Conservation (phyloP, 1,284 basidiomycete species). For the Ustilago hordei region DNA sequence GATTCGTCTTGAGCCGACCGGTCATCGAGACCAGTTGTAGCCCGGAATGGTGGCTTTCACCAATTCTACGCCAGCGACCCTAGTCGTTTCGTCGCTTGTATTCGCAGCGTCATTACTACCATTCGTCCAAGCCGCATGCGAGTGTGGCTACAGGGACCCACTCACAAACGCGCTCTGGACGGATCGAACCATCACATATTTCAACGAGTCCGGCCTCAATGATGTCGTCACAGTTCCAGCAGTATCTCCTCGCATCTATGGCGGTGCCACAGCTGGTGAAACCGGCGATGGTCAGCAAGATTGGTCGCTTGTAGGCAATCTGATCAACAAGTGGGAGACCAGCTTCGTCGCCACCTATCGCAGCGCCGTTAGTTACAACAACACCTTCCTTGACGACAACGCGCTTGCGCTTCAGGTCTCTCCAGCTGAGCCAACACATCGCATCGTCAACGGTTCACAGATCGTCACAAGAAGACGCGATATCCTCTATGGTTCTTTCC, state of each 20-base stretch:
- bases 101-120: conserved; percentile 21
- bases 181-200: conserved; percentile 61
- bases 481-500: conserved; percentile 63
- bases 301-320: conserved; percentile 57
- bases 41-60: conserved; percentile 16
- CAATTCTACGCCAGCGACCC: conserved; percentile 19
- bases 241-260: conserved; percentile 50
- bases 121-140: conserved; percentile 41
- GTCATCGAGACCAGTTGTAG: conserved; percentile 3
- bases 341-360: conserved; percentile 56
- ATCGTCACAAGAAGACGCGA: conserved; percentile 59
- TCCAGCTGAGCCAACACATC: conserved; percentile 36
- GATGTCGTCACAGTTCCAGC: conserved; percentile 50
- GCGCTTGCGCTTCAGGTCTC: conserved; percentile 53
- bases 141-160: conserved; percentile 62
- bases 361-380: conserved; percentile 56
- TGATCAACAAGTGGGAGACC: conserved; percentile 57
- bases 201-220: conserved; percentile 56
- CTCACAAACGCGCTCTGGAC: conserved; percentile 59
- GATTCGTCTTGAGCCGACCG: background rate
- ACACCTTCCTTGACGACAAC: conserved; percentile 48
- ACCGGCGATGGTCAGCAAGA: conserved; percentile 50
- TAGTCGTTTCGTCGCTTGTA: conserved; percentile 27
- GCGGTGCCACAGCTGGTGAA: conserved; percentile 37
- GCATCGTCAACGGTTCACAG: conserved; percentile 58